Evolutionary conservation across 225 moss, liverwort and hornwort genomes (phyloP), one percentile per base, ranked within the genome.

Genomic region (Sphagnum tenellum): DNA sequence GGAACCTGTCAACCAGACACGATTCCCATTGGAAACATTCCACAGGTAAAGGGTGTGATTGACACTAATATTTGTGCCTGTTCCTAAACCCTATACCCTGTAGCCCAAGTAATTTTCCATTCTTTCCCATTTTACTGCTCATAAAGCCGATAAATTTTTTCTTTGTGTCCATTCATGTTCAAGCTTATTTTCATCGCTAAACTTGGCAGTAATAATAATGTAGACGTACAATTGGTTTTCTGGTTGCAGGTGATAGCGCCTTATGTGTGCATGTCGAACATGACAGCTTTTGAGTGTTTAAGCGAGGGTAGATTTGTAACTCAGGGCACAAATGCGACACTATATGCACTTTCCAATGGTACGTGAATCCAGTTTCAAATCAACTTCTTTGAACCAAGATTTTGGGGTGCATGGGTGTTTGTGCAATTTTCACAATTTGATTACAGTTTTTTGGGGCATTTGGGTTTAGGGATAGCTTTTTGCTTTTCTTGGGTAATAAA

Each of bases 221-320:
- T 29, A 29, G 29, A 29, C 0, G 29, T 29, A 29, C 29, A 29
- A 29, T 29, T 29, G 29, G 29, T 29, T 58, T 58, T 5, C 29
- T 5, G 4, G 14, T 0, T 66, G 63, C 72, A 79, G 84, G 80
- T 84, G 12, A 55, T 84, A 47, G 71, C 65, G 45, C 84, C 84
- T n/a, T 81, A 80, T 44, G 80, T 84, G 55, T 84, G 84, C 71
- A 68, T 78, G 77, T 64, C 12, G 7, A 84, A 78, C 71, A 81
- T 81, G 80, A 65, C 77, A 5, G 69, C 67, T 7, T 56, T 81
- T 2, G 50, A 68, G 14, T 84, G 84, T 61, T 4, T 78, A 57
- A 73, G 5, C 11, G 71, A 80, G 0, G 84, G 75, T 11, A 75
- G 75, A 48, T 78, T 76, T 13, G 73, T 84, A n/a, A 78, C 72